These are phyloP conservation scores for Phytophthora brassicae DNA, from an alignment of 352 stramenopile species.

Conservation along the genomic window DNA sequence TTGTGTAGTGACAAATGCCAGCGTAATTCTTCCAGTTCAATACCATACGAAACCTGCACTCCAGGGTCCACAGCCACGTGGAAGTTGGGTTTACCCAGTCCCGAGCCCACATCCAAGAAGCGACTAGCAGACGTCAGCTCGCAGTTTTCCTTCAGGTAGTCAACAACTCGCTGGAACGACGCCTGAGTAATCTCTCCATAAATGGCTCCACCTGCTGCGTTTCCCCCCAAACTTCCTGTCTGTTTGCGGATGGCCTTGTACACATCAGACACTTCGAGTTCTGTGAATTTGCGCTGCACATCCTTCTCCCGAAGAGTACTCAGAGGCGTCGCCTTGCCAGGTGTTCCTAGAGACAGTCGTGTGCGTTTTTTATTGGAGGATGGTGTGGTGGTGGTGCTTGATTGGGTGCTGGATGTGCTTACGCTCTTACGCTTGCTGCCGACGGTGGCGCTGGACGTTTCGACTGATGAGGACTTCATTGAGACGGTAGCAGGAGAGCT, in stretches of 20 bases:
- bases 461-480: background rate
- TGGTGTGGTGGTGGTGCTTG: constrained; percentile 17
- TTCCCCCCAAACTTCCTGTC: constrained; percentile 94
- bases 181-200: constrained; percentile 98
- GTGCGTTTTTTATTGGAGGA: constrained; percentile 56
- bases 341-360: constrained; percentile 62
- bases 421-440: constrained; percentile 64
- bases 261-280: constrained; percentile 82
- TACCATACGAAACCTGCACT: constrained; percentile 94
- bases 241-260: constrained; percentile 94
- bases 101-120: constrained; percentile 97
- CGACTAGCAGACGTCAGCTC: constrained; percentile 84
- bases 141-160: constrained; percentile 94
- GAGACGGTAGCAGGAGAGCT: background rate
- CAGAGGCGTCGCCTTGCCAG: constrained; percentile 75
- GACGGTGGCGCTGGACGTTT: background rate
- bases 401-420: constrained; percentile 19
- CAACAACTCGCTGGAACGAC: constrained; percentile 96
- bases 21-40: constrained; percentile 95
- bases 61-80: constrained; percentile 95
- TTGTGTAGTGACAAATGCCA: constrained; percentile 95
- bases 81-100: constrained; percentile 97
- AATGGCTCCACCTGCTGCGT: constrained; percentile 94
- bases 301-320: constrained; percentile 55
- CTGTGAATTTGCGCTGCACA: constrained; percentile 74